Base-by-base conservation (phyloP, 1,284 basidiomycete genomes). In the Cryptococcus neoformans region DNA sequence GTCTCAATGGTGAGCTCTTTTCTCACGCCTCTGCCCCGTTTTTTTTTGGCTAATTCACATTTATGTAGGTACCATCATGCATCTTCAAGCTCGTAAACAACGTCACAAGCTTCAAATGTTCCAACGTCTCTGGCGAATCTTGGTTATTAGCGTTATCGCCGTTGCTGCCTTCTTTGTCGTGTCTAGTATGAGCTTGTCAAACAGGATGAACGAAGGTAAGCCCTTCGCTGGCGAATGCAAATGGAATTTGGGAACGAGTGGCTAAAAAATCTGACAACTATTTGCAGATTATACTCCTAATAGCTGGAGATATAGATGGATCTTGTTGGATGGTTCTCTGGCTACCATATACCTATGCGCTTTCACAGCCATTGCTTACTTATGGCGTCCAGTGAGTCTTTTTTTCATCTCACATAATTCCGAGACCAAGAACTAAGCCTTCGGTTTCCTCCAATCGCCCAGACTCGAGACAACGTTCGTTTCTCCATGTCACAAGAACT, bases 311-410 rank as follows among this genome's bases (percentile, higher is more conserved):
- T 84, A 86, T 53, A 85, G 94, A 51, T 99, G 96, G 96, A 92
- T 93, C 84, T 80, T 99, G 12, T 83, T 99, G 45, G 96, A 99
- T 68, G 96, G 93, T n/a, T 97, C 92, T 83, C 83, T 98, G 36
- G 85, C 89, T 1, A 80, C 92, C 36, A 84, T 96, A 39, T 96
- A 92, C 74, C 83, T 93, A 50, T 77, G 82, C 38, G 86, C 88
- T 47, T 98, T 99, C 74, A 78, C 81, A 48, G 81, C 84, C 8
- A 92, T 98, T 62, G 86, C 90, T 2, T 97, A 86, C 79, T 81
- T 98, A 35, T 99, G 96, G 95, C 83, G 93, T 44, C 95, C 95
- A 5, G 73, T 75, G 46, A 63, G 73, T 69, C 12, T 21, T 21
- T 21, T 21, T 21, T 21, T 21, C 21, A 21, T 21, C 21, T 21